Conservation (phyloP, 2,329 filamentous ascomycete genomes). For the Colletotrichum aenigma region DNA sequence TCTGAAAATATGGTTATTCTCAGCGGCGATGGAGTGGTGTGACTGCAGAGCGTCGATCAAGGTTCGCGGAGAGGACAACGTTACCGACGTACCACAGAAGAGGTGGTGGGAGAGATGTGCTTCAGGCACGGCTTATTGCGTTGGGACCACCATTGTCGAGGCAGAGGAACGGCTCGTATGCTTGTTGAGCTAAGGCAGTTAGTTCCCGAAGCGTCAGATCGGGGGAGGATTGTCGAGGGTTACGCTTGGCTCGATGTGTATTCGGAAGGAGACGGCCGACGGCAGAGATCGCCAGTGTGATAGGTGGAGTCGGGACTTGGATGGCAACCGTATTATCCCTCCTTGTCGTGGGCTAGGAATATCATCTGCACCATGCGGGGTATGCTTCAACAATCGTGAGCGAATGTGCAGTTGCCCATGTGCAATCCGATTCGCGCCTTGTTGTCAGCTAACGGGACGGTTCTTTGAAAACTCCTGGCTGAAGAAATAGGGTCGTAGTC, state of each 20-base stretch:
- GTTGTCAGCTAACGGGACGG: not conserved
- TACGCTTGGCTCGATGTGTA: slow-evolving; percentile 17
- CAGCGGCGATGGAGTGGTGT: not conserved
- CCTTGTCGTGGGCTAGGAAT: not conserved
- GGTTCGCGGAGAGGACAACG: not conserved
- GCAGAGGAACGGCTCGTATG: not conserved
- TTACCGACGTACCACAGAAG: slow-evolving; percentile 3
- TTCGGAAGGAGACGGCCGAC: slow-evolving; percentile 18
- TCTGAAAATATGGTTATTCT: not conserved
- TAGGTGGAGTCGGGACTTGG: slow-evolving; percentile 11
- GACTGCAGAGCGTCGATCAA: not conserved
- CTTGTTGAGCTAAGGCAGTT: not conserved
- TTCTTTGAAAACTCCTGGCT: not conserved
- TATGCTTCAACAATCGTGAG: not conserved
- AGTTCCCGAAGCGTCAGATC: slow-evolving; percentile 6
- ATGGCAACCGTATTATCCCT: not conserved
- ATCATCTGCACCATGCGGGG: not conserved
- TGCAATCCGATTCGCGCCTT: not conserved
- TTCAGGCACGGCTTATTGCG: not conserved
- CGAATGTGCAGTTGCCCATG: not conserved
- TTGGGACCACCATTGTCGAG: not conserved
- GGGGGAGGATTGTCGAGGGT: not conserved
- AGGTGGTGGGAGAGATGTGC: not conserved
- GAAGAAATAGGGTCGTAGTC: not conserved
- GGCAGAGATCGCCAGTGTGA: slow-evolving; percentile 1